Evolutionary conservation across 805 yeast genomes (phyloP).

Genomic region (Yamadazyma nakazawae): DNA sequence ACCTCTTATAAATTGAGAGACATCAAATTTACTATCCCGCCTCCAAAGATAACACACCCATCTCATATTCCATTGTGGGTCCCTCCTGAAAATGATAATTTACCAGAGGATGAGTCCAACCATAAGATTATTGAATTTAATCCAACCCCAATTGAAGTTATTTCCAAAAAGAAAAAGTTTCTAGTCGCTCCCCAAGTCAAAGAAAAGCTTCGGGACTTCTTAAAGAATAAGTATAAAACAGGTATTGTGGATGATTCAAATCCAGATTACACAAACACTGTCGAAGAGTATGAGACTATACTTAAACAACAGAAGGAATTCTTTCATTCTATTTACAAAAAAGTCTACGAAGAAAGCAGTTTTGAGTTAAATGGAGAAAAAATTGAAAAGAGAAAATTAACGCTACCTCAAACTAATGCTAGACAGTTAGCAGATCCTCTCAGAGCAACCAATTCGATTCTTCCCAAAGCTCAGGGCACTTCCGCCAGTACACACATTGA

Average conservation of each 20-base stretch:
- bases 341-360: slow-evolving; percentile 32
- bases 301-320: slow-evolving; percentile 50
- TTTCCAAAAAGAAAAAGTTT: slow-evolving; percentile 12
- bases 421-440: slow-evolving; percentile 45
- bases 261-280: slow-evolving; percentile 28
- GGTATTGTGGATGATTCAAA: slow-evolving; percentile 38
- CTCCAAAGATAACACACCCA: slow-evolving; percentile 40
- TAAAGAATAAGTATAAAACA: slow-evolving; percentile 26
- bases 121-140: slow-evolving; percentile 21
- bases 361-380: slow-evolving; percentile 45
- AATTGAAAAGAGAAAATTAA: slow-evolving; percentile 45
- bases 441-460: slow-evolving; percentile 40
- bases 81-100: slow-evolving; percentile 23
- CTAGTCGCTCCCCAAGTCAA: slow-evolving; percentile 27
- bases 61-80: slow-evolving; percentile 43
- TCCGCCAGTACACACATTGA: slow-evolving; percentile 59
- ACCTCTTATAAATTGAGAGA: slow-evolving; percentile 20
- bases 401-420: slow-evolving; percentile 37
- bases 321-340: slow-evolving; percentile 45
- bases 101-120: slow-evolving; percentile 15
- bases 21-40: slow-evolving; percentile 31
- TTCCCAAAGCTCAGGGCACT: slow-evolving; percentile 43
- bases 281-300: slow-evolving; percentile 59
- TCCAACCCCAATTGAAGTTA: slow-evolving; percentile 27
- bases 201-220: slow-evolving; percentile 23